A percentile compares a stretch with the other conserved stretches of the same genome.
These are phyloP conservation scores for Botrytis porri DNA, from an alignment of 2,329 filamentous ascomycete genomes.

Conservation along the genomic window DNA sequence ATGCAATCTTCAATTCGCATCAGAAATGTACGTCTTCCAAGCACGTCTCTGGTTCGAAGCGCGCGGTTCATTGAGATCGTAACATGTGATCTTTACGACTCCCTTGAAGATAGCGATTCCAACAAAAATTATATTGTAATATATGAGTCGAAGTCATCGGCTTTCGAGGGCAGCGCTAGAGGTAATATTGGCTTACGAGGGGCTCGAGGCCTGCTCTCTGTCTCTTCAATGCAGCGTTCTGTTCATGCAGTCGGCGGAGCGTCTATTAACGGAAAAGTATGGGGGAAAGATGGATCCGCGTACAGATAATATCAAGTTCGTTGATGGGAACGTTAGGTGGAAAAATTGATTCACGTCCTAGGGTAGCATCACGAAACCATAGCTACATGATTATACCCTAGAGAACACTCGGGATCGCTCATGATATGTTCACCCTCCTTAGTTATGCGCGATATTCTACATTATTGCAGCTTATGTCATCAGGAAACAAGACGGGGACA, in stretches of 20 bases:
- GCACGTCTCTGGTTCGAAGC: constrained; percentile 29
- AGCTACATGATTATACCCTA: constrained; percentile 41
- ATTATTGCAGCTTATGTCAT: constrained; percentile 40
- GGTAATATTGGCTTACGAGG: constrained; percentile 41
- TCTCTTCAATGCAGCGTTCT: constrained; percentile 30
- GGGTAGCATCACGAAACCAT: constrained; percentile 43
- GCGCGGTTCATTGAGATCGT: constrained; percentile 41
- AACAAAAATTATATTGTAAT: constrained; percentile 44
- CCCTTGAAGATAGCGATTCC: constrained; percentile 38
- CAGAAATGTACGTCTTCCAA: constrained; percentile 41
- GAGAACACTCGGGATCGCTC: constrained; percentile 45
- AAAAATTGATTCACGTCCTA: constrained; percentile 26
- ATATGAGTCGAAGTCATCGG: constrained; percentile 45
- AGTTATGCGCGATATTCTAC: constrained; percentile 41
- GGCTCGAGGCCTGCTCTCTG: constrained; percentile 40
- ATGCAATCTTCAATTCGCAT: constrained; percentile 41
- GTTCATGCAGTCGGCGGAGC: constrained; percentile 30
- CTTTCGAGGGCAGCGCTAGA: constrained; percentile 42
- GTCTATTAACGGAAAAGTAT: constrained; percentile 31
- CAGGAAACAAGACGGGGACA: constrained; percentile 43
- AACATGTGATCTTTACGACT: constrained; percentile 46
- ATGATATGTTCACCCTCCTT: constrained; percentile 43
- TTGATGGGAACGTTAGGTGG: background rate
- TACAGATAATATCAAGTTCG: constrained; percentile 42
- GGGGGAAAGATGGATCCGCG: background rate